Conservation (phyloP, 305 asterid genomes). For the Plantago lanceolata region DNA sequence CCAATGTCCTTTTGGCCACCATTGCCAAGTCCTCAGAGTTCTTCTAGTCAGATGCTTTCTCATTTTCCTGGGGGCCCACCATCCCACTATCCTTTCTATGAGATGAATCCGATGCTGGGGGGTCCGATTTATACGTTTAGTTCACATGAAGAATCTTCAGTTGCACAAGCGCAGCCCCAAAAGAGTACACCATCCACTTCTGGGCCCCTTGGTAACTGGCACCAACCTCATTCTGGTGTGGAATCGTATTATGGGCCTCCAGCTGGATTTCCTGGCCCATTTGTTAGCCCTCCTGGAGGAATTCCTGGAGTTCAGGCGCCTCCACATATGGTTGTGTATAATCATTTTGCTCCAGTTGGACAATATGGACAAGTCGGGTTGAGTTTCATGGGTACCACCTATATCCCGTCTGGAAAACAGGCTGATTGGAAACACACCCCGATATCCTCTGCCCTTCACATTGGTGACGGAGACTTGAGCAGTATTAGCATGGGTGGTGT, state of each 20-base stretch:
- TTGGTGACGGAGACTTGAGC: constrained; percentile 59
- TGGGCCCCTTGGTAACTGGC: constrained; percentile 82
- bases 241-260: constrained; percentile 90
- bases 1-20: constrained; percentile 90
- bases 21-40: constrained; percentile 76
- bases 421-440: constrained; percentile 85
- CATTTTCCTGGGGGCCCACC: constrained; percentile 86
- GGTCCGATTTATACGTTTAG: constrained; percentile 79
- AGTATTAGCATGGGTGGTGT: constrained; percentile 41
- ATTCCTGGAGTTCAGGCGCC: constrained; percentile 91
- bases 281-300: constrained; percentile 73
- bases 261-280: constrained; percentile 76
- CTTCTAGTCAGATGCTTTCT: constrained; percentile 71
- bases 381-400: constrained; percentile 95
- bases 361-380: constrained; percentile 96
- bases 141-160: constrained; percentile 69
- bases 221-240: constrained; percentile 68
- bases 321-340: constrained; percentile 95
- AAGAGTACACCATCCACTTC: constrained; percentile 52
- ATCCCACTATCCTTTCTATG: constrained; percentile 87
- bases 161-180: constrained; percentile 64
- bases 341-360: constrained; percentile 97
- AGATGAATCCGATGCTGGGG: constrained; percentile 85
- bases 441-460: constrained; percentile 47
- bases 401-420: constrained; percentile 87